phyloP scores from a whole-genome alignment of 768 basidiomycete species.

The Daedaleopsis nitida region DNA sequence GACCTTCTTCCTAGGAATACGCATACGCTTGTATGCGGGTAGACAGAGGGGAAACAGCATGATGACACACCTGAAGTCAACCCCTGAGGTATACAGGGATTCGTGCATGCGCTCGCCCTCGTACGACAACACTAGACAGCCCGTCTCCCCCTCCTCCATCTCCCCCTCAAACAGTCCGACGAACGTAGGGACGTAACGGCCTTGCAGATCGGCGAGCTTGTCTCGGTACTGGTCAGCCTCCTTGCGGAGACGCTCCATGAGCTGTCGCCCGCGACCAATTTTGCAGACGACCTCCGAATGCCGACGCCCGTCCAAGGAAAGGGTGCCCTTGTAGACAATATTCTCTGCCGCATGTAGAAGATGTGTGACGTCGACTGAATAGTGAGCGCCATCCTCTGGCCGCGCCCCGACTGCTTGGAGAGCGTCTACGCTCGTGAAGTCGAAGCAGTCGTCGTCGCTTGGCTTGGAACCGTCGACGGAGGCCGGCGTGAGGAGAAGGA shows the following conservation, averaged over 20 bases:
- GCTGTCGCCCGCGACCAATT: not conserved
- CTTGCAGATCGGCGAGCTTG: not conserved
- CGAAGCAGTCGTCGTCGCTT: not conserved
- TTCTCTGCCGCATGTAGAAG: not conserved
- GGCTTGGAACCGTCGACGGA: not conserved
- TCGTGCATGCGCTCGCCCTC: not conserved
- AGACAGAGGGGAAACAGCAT: not conserved
- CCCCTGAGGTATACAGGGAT: not conserved
- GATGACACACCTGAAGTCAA: slow-evolving; percentile 1
- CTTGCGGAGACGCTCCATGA: not conserved
- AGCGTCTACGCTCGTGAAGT: slow-evolving; percentile 1
- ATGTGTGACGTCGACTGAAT: not conserved
- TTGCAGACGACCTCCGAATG: slow-evolving; percentile 3
- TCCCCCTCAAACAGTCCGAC: slow-evolving; percentile 4
- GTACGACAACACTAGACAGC: not conserved
- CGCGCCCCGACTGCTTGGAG: not conserved
- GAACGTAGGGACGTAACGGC: not conserved
- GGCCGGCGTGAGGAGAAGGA: not conserved
- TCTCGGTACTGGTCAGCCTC: not conserved
- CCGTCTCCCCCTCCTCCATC: not conserved
- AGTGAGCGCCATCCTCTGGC: not conserved
- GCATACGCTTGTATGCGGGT: not conserved
- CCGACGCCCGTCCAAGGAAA: not conserved
- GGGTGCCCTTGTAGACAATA: not conserved
- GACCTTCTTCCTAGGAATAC: not conserved